A percentile compares a stretch with the other conserved stretches of the same genome.
Conservation (phyloP, 2,329 filamentous ascomycete species). For the Tolypocladium sp. region DNA sequence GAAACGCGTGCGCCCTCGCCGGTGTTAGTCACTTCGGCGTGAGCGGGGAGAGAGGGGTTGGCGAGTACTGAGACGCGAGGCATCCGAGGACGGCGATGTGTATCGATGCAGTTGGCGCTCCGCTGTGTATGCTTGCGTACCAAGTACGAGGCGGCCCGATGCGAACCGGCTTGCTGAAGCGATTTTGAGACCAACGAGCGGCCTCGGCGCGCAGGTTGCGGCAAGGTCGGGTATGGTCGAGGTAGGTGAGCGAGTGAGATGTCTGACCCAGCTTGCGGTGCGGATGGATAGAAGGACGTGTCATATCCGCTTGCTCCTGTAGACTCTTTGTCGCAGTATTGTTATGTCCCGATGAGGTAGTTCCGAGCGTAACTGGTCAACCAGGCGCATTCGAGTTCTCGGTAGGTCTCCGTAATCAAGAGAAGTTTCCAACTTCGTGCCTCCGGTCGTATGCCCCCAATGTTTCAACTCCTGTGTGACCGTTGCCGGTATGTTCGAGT, state of each 20-base stretch:
- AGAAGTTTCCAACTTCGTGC: background rate
- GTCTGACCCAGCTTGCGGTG: background rate
- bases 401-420: background rate
- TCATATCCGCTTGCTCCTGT: background rate
- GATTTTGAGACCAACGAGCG: background rate
- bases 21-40: background rate
- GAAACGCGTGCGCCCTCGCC: background rate
- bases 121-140: background rate
- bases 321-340: background rate
- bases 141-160: background rate
- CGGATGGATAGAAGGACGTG: background rate
- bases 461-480: background rate
- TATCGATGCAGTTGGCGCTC: background rate
- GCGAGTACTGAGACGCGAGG: background rate
- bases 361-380: background rate
- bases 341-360: background rate
- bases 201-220: background rate
- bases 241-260: background rate
- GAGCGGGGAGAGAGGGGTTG: background rate
- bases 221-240: background rate
- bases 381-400: background rate
- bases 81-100: background rate
- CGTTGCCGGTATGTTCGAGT: background rate
- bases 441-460: background rate
- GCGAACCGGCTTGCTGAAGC: background rate